These are phyloP conservation scores for Cryptococcus jaspeensis DNA, from an alignment of 1,284 basidiomycete species.

Conservation along the genomic window DNA sequence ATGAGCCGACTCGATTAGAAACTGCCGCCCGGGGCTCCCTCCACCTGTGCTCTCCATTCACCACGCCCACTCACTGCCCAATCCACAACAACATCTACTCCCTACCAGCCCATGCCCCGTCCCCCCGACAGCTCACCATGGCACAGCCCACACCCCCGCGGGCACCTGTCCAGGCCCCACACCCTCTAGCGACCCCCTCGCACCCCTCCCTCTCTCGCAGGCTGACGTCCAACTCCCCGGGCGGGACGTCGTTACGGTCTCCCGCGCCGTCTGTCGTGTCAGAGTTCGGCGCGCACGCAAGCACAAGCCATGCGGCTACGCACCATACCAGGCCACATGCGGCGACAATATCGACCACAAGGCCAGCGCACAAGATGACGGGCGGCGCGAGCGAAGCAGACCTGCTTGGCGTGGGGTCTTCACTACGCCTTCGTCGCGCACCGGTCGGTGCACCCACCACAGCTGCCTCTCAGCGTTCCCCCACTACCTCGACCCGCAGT, in stretches of 20 bases:
- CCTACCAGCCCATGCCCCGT: too few relatives aligned
- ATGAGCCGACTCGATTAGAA: constrained; percentile 2
- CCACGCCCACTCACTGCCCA: constrained; percentile 7
- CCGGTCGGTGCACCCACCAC: not conserved
- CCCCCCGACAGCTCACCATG: too few relatives aligned
- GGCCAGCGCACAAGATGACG: constrained; percentile 4
- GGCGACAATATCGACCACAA: constrained; percentile 12
- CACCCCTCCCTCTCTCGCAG: not conserved
- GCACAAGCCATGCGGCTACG: not conserved
- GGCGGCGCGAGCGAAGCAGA: constrained; percentile 21
- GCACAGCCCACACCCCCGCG: too few relatives aligned
- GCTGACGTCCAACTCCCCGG: not conserved
- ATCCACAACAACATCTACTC: not conserved
- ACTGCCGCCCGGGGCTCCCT: not conserved
- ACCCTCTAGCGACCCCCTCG: not conserved
- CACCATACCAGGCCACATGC: constrained; percentile 12
- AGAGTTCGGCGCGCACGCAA: too few relatives aligned
- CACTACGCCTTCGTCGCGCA: not conserved
- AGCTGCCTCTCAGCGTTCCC: not conserved
- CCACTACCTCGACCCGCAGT: not conserved
- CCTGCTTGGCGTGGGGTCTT: constrained; percentile 24
- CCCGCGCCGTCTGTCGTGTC: too few relatives aligned
- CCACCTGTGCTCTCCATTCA: not conserved
- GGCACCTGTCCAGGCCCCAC: not conserved
- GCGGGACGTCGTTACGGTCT: not conserved